Evolutionary conservation across 192 early-diverging fungal genomes (phyloP).

Genomic region (Diversispora epigaea): DNA sequence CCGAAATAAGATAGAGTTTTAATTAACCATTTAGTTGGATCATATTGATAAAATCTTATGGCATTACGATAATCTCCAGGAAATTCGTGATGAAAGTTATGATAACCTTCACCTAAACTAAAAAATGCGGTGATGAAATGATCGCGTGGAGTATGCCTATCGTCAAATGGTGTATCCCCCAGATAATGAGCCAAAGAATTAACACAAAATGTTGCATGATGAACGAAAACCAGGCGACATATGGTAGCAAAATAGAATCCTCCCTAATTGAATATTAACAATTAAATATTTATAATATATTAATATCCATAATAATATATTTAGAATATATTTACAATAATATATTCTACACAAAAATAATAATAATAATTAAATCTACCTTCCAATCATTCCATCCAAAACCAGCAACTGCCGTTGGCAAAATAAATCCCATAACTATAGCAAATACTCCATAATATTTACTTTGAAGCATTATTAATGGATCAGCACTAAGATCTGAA

Average conservation of each 20-base stretch:
- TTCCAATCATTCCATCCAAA: slow-evolving; percentile 77
- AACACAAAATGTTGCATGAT: slow-evolving; percentile 89
- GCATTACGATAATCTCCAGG: slow-evolving; percentile 87
- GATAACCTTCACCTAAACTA: slow-evolving; percentile 84
- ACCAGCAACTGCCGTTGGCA: slow-evolving; percentile 87
- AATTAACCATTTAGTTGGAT: slow-evolving; percentile 89
- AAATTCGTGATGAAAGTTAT: slow-evolving; percentile 91
- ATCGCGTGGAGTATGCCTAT: slow-evolving; percentile 81
- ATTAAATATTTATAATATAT: not conserved
- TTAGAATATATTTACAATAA: too few species aligned
- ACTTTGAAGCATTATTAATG: slow-evolving; percentile 74
- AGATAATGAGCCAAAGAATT: slow-evolving; percentile 84
- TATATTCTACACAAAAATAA: too few species aligned
- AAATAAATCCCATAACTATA: slow-evolving; percentile 67
- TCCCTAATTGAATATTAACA: slow-evolving; percentile 44
- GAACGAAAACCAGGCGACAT: slow-evolving; percentile 71
- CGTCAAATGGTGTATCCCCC: slow-evolving; percentile 77
- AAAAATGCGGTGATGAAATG: slow-evolving; percentile 80
- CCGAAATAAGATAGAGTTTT: slow-evolving; percentile 57
- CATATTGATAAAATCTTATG: slow-evolving; percentile 76
- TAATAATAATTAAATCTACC: slow-evolving; percentile 1
- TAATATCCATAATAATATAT: not conserved
- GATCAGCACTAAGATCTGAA: slow-evolving; percentile 73
- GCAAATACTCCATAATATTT: slow-evolving; percentile 74
- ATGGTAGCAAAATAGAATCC: slow-evolving; percentile 79